Evolutionary conservation across 2,329 filamentous ascomycete genomes (phyloP), one percentile per base, ranked within the genome.

Genomic region (Sporothrix curviconia): DNA sequence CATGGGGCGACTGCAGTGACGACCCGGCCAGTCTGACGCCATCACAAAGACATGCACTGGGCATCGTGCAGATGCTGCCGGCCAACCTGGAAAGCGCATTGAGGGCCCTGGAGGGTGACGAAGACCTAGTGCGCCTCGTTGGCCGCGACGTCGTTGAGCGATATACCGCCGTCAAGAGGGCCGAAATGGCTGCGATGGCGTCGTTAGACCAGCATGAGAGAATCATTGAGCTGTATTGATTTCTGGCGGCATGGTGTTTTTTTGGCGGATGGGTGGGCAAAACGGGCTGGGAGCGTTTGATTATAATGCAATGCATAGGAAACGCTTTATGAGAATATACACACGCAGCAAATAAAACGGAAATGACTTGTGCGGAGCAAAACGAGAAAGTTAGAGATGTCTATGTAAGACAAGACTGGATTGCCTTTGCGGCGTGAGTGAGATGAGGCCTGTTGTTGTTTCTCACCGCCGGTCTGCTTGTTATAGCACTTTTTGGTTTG

Each of bases 221-320:
- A 32, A 32, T 89, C 56, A 77, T 88, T 61, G 83, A 87, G 66
- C 73, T 85, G 61, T 90, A 89, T 65, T 87, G 12, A 19, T n/a
- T n/a, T n/a, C n/a, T n/a, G n/a, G n/a, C n/a, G n/a, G n/a, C n/a
- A n/a, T n/a, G n/a, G n/a, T n/a, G n/a, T n/a, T n/a, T n/a, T n/a
- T n/a, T n/a, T n/a, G n/a, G n/a, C 9, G 40, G 17, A 24, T 24
- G 57, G 61, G 44, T 37, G 52, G 39, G 22, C n/a, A 7, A 17
- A 46, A n/a, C n/a, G n/a, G n/a, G n/a, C n/a, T n/a, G n/a, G n/a
- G n/a, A n/a, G n/a, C n/a, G n/a, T n/a, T n/a, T 28, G 25, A 39
- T 9, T 56, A 49, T 28, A 37, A 46, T 55, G 47, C 3, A 11
- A 34, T 40, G 19, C 36, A 19, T n/a, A 17, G n/a, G 12, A 19